These are phyloP conservation scores for Ciborinia camelliae DNA, from an alignment of 2,329 filamentous ascomycete genomes.

Conservation along the genomic window DNA sequence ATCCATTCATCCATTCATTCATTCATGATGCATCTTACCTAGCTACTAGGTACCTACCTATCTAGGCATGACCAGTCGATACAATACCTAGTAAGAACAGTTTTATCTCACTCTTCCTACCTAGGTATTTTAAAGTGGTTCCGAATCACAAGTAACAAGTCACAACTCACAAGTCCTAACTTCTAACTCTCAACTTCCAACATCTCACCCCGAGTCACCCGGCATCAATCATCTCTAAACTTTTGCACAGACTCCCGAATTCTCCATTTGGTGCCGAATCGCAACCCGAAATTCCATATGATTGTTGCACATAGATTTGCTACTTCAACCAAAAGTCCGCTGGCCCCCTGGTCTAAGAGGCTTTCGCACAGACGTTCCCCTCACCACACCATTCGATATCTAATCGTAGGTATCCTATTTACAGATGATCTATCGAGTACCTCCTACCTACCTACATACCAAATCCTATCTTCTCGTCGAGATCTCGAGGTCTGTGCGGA, in stretches of 20 bases:
- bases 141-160: no score
- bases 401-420: background rate
- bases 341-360: background rate
- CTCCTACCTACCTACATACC: no score
- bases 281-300: conserved; percentile 1
- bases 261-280: conserved; percentile 4
- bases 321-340: background rate
- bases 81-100: no score
- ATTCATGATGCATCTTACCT: no score
- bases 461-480: background rate
- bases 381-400: background rate
- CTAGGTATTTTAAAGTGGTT: background rate
- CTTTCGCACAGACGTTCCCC: conserved; percentile 8
- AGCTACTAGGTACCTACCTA: no score
- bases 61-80: no score
- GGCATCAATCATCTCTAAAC: background rate
- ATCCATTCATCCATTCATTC: no score
- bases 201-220: background rate
- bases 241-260: conserved; percentile 13
- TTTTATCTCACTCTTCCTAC: background rate
- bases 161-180: no score
- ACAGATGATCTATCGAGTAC: no score
- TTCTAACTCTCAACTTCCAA: no score
- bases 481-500: conserved; percentile 11
- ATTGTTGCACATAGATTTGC: background rate